Base-by-base conservation (phyloP, 768 basidiomycete species). In the Trametes villosa region DNA sequence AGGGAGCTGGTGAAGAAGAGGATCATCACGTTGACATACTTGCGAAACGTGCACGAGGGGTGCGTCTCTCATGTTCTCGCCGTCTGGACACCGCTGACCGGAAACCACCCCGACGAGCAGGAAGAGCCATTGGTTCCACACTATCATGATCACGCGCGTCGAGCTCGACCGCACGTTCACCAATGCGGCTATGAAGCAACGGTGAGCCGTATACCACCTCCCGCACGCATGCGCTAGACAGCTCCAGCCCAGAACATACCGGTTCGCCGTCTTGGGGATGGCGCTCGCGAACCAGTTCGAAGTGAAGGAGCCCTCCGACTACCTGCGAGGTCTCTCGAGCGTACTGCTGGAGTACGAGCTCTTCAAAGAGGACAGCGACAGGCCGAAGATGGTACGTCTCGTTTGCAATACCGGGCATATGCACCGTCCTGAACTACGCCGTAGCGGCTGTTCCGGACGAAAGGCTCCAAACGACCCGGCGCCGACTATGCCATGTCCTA, bases 1-100 rank as follows among this genome's bases (percentile, higher is more conserved):
- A 77, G 92, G 54, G 91, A 91, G 68, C 76, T 92, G 49, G 84
- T 94, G 9, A 86, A 89, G 77, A 94, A 93, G 78, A 80, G 94
- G 62, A 88, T 94, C 57, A 81, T 91, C 68, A 92, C 92, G 22
- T 77, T 94, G 66, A 93, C 90, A 0, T 94, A 95, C 72, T 79
- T 94, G 73, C 83, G 91, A 65, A 91, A 86, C 67, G 87, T 92
- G 31, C 89, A 94, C 65, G 91, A 94, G 74, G 94, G 94, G 90
- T 93, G 87, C 81, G 50, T 45, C 22, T 53, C 55, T 5, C 26
- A 4, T 33, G 7, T 17, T 9, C 9, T 44, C 22, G n/a, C 9
- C 27, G 20, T 18, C 49, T 38, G 36, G 34, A 44, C 49, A 17
- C 42, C 9, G 24, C 33, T 33, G 20, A 57, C 34, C 9, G 46